A percentile compares a stretch with the other conserved stretches of the same genome.
Conservation (phyloP, 2,329 filamentous ascomycete species). For the Cladosporium cucumerinum region DNA sequence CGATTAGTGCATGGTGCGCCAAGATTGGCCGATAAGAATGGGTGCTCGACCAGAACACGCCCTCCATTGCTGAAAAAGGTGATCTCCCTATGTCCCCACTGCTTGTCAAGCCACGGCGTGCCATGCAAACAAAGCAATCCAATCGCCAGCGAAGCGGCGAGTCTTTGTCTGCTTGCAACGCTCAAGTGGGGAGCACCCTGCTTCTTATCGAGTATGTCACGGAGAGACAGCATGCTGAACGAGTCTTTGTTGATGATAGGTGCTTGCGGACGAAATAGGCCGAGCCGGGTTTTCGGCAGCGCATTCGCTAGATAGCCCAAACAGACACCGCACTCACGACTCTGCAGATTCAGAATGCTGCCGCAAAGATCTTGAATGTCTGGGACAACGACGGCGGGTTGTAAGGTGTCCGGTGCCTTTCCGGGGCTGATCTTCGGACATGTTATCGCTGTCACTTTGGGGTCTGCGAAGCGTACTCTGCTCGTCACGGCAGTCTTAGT, state of each 20-base stretch:
- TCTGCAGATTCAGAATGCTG: background rate
- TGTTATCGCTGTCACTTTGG: background rate
- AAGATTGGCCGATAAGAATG: background rate
- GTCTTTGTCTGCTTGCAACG: background rate
- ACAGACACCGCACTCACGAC: background rate
- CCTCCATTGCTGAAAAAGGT: slow-evolving; percentile 16
- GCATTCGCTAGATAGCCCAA: background rate
- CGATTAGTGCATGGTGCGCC: background rate
- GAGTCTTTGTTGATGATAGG: background rate
- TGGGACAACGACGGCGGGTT: background rate
- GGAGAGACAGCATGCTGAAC: background rate
- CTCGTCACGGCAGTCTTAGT: background rate
- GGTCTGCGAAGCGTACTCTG: background rate
- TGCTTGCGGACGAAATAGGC: background rate
- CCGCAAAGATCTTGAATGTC: background rate
- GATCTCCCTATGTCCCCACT: slow-evolving; percentile 17
- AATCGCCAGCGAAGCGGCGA: slow-evolving; percentile 13
- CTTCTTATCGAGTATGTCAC: background rate
- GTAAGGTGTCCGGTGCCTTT: background rate
- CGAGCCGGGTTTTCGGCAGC: background rate
- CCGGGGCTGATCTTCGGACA: too few relatives aligned
- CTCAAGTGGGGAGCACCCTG: background rate
- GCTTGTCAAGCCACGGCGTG: slow-evolving; percentile 19
- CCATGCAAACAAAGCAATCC: slow-evolving; percentile 19
- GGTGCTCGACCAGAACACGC: slow-evolving; percentile 11